Evolutionary conservation across 2,329 filamentous ascomycete genomes (phyloP).

Genomic region (Pseudofabraea citricarpa): DNA sequence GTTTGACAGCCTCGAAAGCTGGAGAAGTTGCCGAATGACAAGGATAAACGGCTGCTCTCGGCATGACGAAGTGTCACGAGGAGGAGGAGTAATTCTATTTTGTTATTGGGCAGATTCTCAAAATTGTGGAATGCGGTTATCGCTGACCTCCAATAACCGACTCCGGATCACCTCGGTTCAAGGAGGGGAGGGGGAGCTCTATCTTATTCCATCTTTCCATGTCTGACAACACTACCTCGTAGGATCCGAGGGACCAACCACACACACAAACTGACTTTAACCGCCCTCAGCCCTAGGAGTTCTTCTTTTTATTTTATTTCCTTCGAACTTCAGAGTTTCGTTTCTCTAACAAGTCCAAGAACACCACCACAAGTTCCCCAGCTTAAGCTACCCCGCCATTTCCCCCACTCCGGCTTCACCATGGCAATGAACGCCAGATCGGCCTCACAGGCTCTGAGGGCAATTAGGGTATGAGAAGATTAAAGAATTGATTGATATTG

Average conservation of each 20-base stretch:
- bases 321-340: too few species aligned
- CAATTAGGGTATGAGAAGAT: slow-evolving; percentile 51
- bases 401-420: slow-evolving; percentile 14
- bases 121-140: not conserved
- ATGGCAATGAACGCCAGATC: slow-evolving; percentile 64
- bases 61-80: not conserved
- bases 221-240: too few species aligned
- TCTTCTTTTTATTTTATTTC: too few species aligned
- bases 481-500: slow-evolving; percentile 13
- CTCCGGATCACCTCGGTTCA: not conserved
- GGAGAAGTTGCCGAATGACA: not conserved
- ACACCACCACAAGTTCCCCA: slow-evolving; percentile 1
- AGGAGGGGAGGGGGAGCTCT: not conserved
- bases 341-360: too few species aligned
- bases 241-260: too few species aligned
- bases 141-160: not conserved
- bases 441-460: slow-evolving; percentile 58
- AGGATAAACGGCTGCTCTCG: not conserved
- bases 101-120: not conserved
- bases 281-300: slow-evolving; percentile 1
- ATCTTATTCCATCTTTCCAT: too few species aligned
- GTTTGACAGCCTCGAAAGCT: not conserved
- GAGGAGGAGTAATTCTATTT: not conserved
- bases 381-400: slow-evolving; percentile 4
- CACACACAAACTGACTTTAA: not conserved